phyloP scores from a whole-genome alignment of 2,329 filamentous ascomycete species.

The Fusarium euwallaceae region DNA sequence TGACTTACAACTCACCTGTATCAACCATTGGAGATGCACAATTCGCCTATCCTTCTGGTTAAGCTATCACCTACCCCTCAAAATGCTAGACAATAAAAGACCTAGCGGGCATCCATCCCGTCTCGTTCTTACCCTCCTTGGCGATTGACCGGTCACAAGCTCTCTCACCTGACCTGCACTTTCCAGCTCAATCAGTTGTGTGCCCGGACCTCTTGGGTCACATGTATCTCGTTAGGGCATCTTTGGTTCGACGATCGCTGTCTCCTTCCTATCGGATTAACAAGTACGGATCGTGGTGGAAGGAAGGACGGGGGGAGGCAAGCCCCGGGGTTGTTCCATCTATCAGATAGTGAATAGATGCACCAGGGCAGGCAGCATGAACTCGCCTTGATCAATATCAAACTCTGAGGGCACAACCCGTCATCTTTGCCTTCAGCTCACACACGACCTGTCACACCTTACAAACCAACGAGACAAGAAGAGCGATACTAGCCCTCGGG shows the following conservation, averaged over 20 bases:
- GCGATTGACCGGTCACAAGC: slow-evolving; percentile 35
- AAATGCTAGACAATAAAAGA: slow-evolving; percentile 29
- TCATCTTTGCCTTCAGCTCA: neutral
- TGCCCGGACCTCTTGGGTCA: slow-evolving; percentile 29
- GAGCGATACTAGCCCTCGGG: slow-evolving; percentile 26
- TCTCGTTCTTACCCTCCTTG: slow-evolving; percentile 31
- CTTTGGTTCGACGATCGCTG: slow-evolving; percentile 11
- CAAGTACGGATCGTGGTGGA: slow-evolving; percentile 13
- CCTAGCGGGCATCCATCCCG: slow-evolving; percentile 24
- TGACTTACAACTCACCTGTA: neutral
- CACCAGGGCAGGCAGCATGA: neutral
- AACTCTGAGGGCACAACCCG: neutral
- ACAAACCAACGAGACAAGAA: neutral
- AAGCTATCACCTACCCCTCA: slow-evolving; percentile 34
- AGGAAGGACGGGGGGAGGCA: neutral
- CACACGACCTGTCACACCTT: neutral
- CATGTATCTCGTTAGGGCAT: slow-evolving; percentile 27
- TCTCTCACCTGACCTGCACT: slow-evolving; percentile 39
- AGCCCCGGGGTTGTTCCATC: neutral
- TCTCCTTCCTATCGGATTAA: slow-evolving; percentile 1
- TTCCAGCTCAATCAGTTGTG: slow-evolving; percentile 17
- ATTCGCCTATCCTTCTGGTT: neutral
- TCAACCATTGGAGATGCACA: neutral
- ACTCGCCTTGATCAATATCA: neutral
- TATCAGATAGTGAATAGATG: neutral